Conservation (phyloP, 768 basidiomycete species). For the Lactarius akahatsu region DNA sequence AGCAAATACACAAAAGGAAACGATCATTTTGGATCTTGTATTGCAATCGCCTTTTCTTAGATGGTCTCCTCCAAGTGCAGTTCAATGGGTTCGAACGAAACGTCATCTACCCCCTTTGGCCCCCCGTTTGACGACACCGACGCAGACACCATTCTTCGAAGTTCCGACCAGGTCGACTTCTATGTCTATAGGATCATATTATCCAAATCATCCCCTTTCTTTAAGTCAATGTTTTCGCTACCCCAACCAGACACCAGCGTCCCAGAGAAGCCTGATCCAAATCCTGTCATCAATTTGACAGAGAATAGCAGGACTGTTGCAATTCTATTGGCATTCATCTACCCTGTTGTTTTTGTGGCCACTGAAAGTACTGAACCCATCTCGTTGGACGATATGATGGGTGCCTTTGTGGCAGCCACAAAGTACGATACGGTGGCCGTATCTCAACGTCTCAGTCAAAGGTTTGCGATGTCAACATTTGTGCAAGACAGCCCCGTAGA, state of each 20-base stretch:
- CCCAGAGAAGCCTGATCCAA: background rate
- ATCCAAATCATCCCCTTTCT: slow-evolving; percentile 17
- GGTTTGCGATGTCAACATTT: background rate
- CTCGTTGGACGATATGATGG: background rate
- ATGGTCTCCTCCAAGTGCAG: too few relatives aligned
- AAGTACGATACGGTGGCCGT: background rate
- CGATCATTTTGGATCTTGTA: too few relatives aligned
- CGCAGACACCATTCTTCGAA: slow-evolving; percentile 8
- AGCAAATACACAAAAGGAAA: too few relatives aligned
- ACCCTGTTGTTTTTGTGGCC: background rate
- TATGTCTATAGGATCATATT: slow-evolving; percentile 12
- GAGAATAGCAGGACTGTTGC: slow-evolving; percentile 2
- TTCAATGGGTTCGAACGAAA: background rate
- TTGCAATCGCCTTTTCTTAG: too few relatives aligned
- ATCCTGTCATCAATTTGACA: background rate
- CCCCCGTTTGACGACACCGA: background rate
- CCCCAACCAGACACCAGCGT: background rate
- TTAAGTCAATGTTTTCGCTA: slow-evolving; percentile 3
- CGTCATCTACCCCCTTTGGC: background rate
- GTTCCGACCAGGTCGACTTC: slow-evolving; percentile 16
- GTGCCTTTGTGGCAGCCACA: background rate
- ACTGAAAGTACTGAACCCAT: too few relatives aligned
- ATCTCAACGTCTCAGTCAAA: background rate
- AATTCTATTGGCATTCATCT: background rate
- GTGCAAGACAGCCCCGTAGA: background rate